These are phyloP conservation scores for Plasmodium malariae DNA, from an alignment of 169 alveolate species.

Conservation along the genomic window DNA sequence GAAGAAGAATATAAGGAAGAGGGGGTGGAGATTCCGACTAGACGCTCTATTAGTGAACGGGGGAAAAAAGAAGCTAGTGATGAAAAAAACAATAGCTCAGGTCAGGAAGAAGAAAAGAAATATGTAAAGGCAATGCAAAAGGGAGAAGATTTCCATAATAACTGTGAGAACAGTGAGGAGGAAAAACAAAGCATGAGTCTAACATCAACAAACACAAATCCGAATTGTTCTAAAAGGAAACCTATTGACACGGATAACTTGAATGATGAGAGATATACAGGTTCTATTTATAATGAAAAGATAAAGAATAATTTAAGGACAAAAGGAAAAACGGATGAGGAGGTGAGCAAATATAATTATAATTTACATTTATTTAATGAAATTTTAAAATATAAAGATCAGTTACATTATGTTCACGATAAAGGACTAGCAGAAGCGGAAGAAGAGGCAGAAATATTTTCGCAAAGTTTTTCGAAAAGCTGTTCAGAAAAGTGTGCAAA, in stretches of 20 bases:
- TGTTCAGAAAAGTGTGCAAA: too few species aligned
- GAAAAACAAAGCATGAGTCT: not conserved
- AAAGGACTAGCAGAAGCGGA: not conserved
- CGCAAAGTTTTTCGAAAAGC: too few species aligned
- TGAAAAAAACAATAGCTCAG: not conserved
- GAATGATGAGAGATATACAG: not conserved
- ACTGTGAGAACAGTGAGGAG: not conserved
- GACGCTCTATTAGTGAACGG: not conserved
- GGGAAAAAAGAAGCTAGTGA: not conserved
- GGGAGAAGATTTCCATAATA: not conserved
- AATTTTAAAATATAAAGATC: conserved; percentile 44
- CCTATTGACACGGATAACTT: not conserved
- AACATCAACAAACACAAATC: not conserved
- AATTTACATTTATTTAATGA: conserved; percentile 47
- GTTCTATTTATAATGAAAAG: not conserved
- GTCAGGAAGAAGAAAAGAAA: not conserved
- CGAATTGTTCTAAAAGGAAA: not conserved
- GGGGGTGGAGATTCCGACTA: not conserved
- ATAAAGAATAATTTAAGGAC: not conserved
- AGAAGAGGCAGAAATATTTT: too few species aligned
- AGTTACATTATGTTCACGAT: conserved; percentile 14
- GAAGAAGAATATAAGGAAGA: not conserved
- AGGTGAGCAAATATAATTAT: conserved; percentile 21
- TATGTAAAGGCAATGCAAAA: not conserved
- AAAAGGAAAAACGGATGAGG: not conserved